A percentile compares a stretch with the other conserved stretches of the same genome.
Conservation (phyloP, 176 grass and related monocot species). For the Juncus effusus region DNA sequence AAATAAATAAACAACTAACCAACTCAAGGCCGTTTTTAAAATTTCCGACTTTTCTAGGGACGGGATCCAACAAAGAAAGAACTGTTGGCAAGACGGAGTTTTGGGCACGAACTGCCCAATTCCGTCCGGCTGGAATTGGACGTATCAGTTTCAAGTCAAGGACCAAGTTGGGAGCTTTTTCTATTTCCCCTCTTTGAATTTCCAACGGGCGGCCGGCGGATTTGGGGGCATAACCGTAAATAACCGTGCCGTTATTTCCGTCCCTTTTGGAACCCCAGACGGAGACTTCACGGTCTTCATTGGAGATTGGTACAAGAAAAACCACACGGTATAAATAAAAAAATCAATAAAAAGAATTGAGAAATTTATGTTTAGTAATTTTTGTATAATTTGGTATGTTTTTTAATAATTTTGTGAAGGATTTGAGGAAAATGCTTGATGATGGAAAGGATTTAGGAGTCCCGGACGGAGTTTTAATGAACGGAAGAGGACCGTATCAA, state of each 20-base stretch:
- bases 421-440: conserved; percentile 67
- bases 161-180: conserved; percentile 99
- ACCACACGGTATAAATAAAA: conserved; percentile 44
- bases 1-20: too few species aligned
- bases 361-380: conserved; percentile 1
- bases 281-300: conserved; percentile 79
- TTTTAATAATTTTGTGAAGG: conserved; percentile 33
- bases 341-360: background rate
- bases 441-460: conserved; percentile 71
- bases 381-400: background rate
- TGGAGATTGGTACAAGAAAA: conserved; percentile 91
- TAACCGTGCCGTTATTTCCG: conserved; percentile 62
- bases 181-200: conserved; percentile 76
- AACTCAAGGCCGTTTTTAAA: background rate
- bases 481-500: conserved; percentile 80
- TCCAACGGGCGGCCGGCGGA: conserved; percentile 72
- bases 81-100: conserved; percentile 85
- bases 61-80: conserved; percentile 75
- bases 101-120: conserved; percentile 89
- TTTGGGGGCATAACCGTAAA: conserved; percentile 83
- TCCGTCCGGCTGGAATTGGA: conserved; percentile 89
- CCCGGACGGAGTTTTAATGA: conserved; percentile 85
- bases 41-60: conserved; percentile 37
- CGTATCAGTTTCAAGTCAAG: conserved; percentile 93
- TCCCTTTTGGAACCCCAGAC: conserved; percentile 62